These are phyloP conservation scores for Colletotrichum lindemuthianum DNA, from an alignment of 2,329 filamentous ascomycete species.

Conservation along the genomic window DNA sequence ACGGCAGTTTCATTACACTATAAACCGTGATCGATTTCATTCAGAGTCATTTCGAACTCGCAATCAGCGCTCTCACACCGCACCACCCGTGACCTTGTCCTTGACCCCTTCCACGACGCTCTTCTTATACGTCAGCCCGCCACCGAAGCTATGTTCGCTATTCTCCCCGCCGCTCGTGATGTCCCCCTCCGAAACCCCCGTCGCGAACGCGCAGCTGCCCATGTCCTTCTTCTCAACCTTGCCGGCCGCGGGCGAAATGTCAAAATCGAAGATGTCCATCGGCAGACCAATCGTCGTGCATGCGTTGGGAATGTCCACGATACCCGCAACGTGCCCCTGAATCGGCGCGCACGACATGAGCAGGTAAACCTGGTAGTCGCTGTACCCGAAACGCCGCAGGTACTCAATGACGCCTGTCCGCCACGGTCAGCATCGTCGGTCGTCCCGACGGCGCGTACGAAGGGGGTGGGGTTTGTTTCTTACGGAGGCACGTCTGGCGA, in stretches of 20 bases:
- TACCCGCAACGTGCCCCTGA: constrained; percentile 87
- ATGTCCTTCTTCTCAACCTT: constrained; percentile 52
- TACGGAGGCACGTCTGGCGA: constrained; percentile 77
- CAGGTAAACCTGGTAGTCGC: constrained; percentile 83
- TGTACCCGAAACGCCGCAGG: constrained; percentile 76
- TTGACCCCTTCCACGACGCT: constrained; percentile 37
- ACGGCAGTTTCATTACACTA: too few relatives aligned
- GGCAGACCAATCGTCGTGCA: constrained; percentile 90
- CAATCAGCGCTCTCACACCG: constrained; percentile 33
- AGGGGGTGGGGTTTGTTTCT: constrained; percentile 27
- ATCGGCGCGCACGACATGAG: constrained; percentile 86
- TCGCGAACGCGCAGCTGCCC: constrained; percentile 71
- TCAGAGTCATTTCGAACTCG: too few relatives aligned
- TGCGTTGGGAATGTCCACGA: constrained; percentile 91
- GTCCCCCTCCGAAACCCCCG: constrained; percentile 55
- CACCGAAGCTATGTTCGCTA: constrained; percentile 60
- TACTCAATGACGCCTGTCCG: constrained; percentile 77
- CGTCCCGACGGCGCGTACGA: not conserved
- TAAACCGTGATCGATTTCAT: too few relatives aligned
- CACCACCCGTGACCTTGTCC: constrained; percentile 36
- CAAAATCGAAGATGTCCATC: constrained; percentile 95
- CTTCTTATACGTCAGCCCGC: constrained; percentile 60
- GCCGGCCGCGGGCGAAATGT: constrained; percentile 74
- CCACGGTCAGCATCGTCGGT: not conserved
- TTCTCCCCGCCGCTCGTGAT: constrained; percentile 57